phyloP scores from a whole-genome alignment of 257 asterid species.

The Datura wrightii region DNA sequence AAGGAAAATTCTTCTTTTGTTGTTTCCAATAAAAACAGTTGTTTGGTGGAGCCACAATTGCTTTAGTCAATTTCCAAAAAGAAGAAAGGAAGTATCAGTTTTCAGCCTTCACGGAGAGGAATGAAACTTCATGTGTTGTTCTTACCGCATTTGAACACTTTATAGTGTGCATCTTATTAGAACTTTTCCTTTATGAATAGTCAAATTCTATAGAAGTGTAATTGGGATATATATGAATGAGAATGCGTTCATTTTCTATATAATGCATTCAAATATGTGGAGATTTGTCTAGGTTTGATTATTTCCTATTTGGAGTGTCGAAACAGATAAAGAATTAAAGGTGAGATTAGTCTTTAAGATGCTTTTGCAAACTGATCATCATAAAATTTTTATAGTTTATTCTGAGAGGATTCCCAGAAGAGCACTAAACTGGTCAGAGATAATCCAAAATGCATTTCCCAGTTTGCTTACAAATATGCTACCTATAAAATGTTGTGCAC shows the following conservation, averaged over 20 bases:
- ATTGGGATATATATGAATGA: constrained; percentile 44
- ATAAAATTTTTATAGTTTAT: constrained; percentile 57
- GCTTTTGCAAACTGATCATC: constrained; percentile 79
- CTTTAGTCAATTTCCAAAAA: too few species aligned
- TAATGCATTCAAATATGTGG: constrained; percentile 64
- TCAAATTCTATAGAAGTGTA: constrained; percentile 62
- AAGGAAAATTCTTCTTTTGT: too few species aligned
- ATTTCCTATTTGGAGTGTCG: constrained; percentile 64
- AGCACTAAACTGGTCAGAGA: constrained; percentile 80
- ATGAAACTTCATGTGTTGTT: constrained; percentile 48
- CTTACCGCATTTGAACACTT: constrained; percentile 64
- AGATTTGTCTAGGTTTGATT: constrained; percentile 61
- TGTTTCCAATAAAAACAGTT: too few species aligned
- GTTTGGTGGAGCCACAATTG: too few species aligned
- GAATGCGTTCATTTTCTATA: constrained; percentile 60
- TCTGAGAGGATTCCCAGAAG: constrained; percentile 68
- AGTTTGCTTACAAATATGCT: constrained; percentile 62
- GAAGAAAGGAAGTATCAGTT: too few species aligned
- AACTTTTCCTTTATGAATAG: constrained; percentile 76
- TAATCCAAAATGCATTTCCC: constrained; percentile 56
- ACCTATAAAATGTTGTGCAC: constrained; percentile 62
- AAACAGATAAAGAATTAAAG: constrained; percentile 82
- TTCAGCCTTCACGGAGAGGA: constrained; percentile 24
- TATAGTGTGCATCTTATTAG: constrained; percentile 48
- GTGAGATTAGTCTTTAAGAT: constrained; percentile 72